Evolutionary conservation across 2,329 filamentous ascomycete genomes (phyloP).

Genomic region (Alternaria longipes): DNA sequence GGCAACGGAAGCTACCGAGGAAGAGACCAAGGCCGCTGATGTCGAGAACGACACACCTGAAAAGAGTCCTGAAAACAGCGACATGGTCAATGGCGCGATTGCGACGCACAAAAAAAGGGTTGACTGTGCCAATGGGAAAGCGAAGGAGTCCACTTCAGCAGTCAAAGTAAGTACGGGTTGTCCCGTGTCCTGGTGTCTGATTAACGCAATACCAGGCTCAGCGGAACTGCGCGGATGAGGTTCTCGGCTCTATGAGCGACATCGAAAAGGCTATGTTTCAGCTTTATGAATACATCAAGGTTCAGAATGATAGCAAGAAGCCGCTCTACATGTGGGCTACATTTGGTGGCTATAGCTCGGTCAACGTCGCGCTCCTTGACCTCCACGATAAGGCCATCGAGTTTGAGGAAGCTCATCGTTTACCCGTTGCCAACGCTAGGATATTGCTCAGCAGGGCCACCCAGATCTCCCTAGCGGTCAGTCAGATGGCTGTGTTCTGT

Average conservation of each 20-base stretch:
- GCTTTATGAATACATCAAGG: slow-evolving; percentile 18
- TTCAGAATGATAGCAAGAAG: slow-evolving; percentile 16
- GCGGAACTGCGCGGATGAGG: background rate
- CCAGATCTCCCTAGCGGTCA: slow-evolving; percentile 15
- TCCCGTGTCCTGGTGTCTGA: background rate
- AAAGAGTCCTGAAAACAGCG: background rate
- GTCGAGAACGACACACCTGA: background rate
- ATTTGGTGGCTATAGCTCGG: slow-evolving; percentile 17
- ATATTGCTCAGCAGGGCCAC: slow-evolving; percentile 16
- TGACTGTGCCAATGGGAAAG: background rate
- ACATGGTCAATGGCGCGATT: background rate
- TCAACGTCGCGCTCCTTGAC: slow-evolving; percentile 7
- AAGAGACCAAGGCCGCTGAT: slow-evolving; percentile 49
- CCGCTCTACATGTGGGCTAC: slow-evolving; percentile 26
- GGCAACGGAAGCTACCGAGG: slow-evolving; percentile 55
- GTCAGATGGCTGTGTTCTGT: slow-evolving; percentile 19
- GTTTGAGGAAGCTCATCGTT: slow-evolving; percentile 1
- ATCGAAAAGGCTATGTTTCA: slow-evolving; percentile 14
- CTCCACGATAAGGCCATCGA: slow-evolving; percentile 13
- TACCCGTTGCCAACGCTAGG: slow-evolving; percentile 3
- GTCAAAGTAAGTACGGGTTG: background rate
- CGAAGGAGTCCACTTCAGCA: background rate
- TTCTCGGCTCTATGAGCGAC: background rate
- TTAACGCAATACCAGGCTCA: slow-evolving; percentile 3
- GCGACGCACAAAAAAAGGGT: background rate